phyloP scores from a whole-genome alignment of 768 basidiomycete species.

The Amanita rimosa region DNA sequence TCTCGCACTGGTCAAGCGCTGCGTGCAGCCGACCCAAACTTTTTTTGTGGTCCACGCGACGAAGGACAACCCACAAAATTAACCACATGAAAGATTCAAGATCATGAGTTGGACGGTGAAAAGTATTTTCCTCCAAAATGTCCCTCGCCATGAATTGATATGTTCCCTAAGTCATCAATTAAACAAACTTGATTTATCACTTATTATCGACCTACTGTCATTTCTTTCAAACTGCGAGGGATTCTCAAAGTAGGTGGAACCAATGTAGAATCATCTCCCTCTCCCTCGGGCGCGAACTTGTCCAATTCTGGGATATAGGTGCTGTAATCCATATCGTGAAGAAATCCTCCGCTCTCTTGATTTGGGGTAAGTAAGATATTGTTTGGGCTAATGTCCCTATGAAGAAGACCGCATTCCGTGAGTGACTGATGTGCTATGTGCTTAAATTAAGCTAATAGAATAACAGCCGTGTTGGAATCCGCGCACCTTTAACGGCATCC shows the following conservation, averaged over 20 bases:
- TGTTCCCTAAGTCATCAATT: neutral
- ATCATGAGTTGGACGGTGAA: neutral
- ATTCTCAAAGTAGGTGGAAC: neutral
- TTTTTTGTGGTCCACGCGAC: neutral
- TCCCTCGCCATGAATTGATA: neutral
- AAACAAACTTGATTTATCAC: neutral
- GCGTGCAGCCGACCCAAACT: neutral
- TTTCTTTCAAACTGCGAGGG: neutral
- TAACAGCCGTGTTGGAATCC: neutral
- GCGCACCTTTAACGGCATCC: neutral
- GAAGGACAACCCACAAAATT: neutral
- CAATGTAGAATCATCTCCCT: neutral
- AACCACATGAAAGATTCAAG: neutral
- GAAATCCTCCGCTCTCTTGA: neutral
- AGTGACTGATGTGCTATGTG: neutral
- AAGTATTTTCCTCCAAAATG: neutral
- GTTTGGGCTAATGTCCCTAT: constrained; percentile 1
- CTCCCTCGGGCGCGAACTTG: neutral
- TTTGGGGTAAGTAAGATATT: neutral
- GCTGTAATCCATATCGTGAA: constrained; percentile 4
- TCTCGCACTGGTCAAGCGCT: neutral
- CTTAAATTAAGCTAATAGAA: neutral
- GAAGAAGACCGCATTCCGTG: neutral
- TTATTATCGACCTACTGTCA: neutral
- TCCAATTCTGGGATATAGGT: neutral